Evolutionary conservation across 352 stramenopile species (phyloP).

Genomic region (Phytophthora capsici): DNA sequence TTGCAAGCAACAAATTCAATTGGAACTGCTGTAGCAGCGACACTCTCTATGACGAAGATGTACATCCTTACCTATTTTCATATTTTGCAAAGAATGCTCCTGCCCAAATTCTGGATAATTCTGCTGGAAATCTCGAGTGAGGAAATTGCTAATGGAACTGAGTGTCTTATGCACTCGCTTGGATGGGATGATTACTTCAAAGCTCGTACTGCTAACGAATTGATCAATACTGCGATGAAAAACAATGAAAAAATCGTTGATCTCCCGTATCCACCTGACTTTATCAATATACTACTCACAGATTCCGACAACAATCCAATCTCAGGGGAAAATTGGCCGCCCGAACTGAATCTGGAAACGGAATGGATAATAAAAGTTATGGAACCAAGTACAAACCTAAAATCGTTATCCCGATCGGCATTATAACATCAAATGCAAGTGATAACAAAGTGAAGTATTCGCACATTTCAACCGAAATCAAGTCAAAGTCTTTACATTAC

Average conservation of each 20-base stretch:
- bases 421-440: neutral
- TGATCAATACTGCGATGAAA: neutral
- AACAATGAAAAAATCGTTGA: neutral
- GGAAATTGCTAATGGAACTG: conserved; percentile 2
- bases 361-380: neutral
- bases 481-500: neutral
- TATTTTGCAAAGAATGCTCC: neutral
- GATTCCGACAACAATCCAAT: neutral
- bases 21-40: too few species aligned
- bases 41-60: neutral
- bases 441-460: neutral
- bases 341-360: neutral
- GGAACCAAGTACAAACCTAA: neutral
- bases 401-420: neutral
- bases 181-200: neutral
- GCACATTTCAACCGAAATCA: neutral
- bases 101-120: conserved; percentile 2
- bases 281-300: conserved; percentile 1
- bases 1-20: neutral
- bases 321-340: neutral
- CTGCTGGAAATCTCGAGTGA: conserved; percentile 1
- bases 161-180: conserved; percentile 3
- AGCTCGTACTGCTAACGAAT: neutral
- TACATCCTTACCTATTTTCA: neutral
- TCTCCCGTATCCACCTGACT: neutral